A percentile compares a stretch with the other conserved stretches of the same genome.
These are phyloP conservation scores for Leptodermis oblonga DNA, from an alignment of 257 asterid genomes.

Conservation along the genomic window DNA sequence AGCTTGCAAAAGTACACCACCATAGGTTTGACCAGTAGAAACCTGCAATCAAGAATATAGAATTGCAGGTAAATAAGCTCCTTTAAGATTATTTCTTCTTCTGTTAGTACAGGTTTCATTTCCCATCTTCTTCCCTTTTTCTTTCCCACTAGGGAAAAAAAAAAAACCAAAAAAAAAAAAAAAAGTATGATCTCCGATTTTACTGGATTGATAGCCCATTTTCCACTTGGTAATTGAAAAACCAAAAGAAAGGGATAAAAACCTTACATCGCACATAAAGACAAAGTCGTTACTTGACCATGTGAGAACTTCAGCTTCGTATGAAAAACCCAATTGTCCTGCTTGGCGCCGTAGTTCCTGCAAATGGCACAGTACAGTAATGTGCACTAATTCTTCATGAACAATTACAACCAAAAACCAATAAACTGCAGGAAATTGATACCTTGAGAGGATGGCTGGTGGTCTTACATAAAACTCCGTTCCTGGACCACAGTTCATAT, in stretches of 20 bases:
- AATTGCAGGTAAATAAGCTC: conserved; percentile 4
- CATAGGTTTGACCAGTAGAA: conserved; percentile 45
- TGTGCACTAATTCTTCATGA: not conserved
- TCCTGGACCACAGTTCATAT: conserved; percentile 64
- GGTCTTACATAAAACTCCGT: conserved; percentile 56
- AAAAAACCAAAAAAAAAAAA: not conserved
- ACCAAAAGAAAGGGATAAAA: conserved; percentile 2
- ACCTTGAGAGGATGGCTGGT: conserved; percentile 91
- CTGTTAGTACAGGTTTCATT: not conserved
- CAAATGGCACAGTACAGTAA: conserved; percentile 9
- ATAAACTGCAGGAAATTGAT: conserved; percentile 16
- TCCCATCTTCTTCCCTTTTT: not conserved
- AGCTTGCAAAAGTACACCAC: conserved; percentile 68
- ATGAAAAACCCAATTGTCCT: conserved; percentile 59
- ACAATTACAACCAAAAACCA: conserved; percentile 11
- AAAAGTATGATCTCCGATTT: not conserved
- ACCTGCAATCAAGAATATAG: conserved; percentile 42
- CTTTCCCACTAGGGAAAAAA: too few relatives aligned
- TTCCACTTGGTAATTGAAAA: conserved; percentile 6
- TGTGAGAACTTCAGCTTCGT: conserved; percentile 68
- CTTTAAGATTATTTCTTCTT: not conserved
- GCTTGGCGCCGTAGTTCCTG: conserved; percentile 64
- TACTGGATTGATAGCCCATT: not conserved
- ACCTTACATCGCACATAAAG: conserved; percentile 60
- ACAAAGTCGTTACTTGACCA: conserved; percentile 75